Conservation (phyloP, 495 filamentous ascomycete species). For the Aspergillus nanangensis region DNA sequence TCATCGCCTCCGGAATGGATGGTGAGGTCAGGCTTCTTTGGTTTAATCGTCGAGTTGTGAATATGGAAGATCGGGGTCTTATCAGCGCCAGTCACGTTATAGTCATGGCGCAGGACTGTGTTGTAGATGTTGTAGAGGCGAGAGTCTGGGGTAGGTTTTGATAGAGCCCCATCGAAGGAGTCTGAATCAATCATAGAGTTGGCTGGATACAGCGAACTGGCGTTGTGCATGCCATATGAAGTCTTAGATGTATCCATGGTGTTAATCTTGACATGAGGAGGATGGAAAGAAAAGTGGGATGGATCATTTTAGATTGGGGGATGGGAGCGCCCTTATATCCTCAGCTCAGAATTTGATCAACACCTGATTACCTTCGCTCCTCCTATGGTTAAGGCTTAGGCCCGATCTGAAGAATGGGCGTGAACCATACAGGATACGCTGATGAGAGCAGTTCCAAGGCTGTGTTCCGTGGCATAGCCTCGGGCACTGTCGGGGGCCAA, state of each 20-base stretch:
- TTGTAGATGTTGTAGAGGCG: constrained; percentile 21
- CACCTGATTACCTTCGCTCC: not conserved
- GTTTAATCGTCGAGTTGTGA: constrained; percentile 21
- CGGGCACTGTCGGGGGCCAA: constrained; percentile 5
- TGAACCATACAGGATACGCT: not conserved
- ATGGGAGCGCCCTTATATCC: not conserved
- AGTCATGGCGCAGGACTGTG: constrained; percentile 22
- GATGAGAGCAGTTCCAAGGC: not conserved
- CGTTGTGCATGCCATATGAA: not conserved
- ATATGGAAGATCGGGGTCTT: constrained; percentile 23
- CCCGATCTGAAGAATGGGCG: not conserved
- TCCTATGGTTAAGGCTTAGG: not conserved
- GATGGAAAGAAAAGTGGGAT: not conserved
- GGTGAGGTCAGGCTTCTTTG: constrained; percentile 30
- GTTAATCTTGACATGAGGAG: not conserved
- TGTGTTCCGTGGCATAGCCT: not conserved
- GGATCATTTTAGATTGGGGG: not conserved
- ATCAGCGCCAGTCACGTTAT: constrained; percentile 18
- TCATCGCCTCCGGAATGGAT: constrained; percentile 26
- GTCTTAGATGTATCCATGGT: not conserved
- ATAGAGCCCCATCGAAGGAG: not conserved
- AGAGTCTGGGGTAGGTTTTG: not conserved
- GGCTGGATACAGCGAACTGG: not conserved
- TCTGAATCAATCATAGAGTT: not conserved
- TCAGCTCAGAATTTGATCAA: not conserved